A percentile compares a stretch with the other conserved stretches of the same genome.
These are phyloP conservation scores for Oryza nivara DNA, from an alignment of 176 grass and related monocot species.

Conservation along the genomic window DNA sequence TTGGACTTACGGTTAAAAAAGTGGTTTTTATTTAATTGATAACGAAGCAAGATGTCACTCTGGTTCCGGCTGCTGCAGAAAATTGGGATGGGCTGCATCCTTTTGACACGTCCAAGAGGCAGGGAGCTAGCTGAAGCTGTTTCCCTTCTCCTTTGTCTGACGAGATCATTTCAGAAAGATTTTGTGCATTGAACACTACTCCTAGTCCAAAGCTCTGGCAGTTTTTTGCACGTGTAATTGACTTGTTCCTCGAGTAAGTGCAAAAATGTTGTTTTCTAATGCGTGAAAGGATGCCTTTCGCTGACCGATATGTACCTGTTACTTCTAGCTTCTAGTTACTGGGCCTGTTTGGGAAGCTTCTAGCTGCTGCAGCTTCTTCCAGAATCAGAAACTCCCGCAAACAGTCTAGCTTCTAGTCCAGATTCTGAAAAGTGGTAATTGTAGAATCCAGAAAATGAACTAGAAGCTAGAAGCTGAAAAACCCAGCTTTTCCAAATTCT, in stretches of 20 bases:
- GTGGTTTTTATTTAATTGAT: not conserved
- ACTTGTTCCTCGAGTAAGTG: not conserved
- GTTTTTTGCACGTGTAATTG: constrained; percentile 2
- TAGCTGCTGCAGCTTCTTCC: too few relatives aligned
- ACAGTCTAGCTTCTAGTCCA: too few relatives aligned
- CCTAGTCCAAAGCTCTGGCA: not conserved
- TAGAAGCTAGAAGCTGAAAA: too few relatives aligned
- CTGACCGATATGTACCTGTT: not conserved
- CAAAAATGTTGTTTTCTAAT: not conserved
- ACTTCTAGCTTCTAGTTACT: not conserved
- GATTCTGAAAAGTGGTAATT: too few relatives aligned
- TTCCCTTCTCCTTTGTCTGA: not conserved
- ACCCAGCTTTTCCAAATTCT: too few relatives aligned
- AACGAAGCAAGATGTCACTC: not conserved
- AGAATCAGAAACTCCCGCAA: too few relatives aligned
- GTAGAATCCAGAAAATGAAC: too few relatives aligned
- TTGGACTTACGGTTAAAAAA: not conserved
- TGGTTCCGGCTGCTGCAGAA: not conserved
- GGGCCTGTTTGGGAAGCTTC: too few relatives aligned
- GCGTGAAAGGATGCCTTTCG: not conserved
- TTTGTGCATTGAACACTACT: not conserved
- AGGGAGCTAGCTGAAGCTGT: not conserved
- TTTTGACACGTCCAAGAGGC: constrained; percentile 27
- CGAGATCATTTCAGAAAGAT: not conserved
- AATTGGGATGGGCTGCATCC: not conserved